Evolutionary conservation across 495 filamentous ascomycete species (phyloP), one percentile per base, ranked within the genome.

Genomic region (Neurospora sp.): DNA sequence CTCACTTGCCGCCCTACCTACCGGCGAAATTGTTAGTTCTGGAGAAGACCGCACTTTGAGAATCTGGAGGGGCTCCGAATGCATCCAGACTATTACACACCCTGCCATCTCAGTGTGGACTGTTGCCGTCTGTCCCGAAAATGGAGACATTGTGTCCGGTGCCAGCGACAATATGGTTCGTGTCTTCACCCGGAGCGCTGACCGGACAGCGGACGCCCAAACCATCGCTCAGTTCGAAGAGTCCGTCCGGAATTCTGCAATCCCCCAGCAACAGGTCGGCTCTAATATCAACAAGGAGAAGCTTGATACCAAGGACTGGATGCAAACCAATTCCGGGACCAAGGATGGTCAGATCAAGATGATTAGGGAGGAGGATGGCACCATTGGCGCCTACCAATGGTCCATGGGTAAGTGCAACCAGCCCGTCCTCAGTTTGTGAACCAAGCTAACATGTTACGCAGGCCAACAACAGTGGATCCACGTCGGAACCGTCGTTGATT

Each of bases 31-130:
- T 20, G 92, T 95, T 59, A 98, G 94, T 80, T 90, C 93, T 3
- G 93, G 93, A 11, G 96, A 99, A 80, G 96, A 99, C 81, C 89
- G 96, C 68, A 97, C 96, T 10, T 88, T 95, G 20, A 86, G 93
- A 69, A 85, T 99, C 77, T 99, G 96, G 96, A 89, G 88, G 73
- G 90, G 89, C 44, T 88, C 81, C 20, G 85, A 94, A 69, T 98
- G 94, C 78, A 82, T 97, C 70, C 96, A 99, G 82, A 97, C 94
- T 12, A 98, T 99, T 73, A 97, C 94, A 5, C 96, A 97, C 79
- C 96, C 96, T 42, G 96, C 96, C 14, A 97, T 98, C 44, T 97
- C 94, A 0, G 94, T 99, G 1, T 99, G 96, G 96, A 84, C 88
- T 48, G 93, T 99, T 53, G 92, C 94, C 5, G 92, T 87, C 31